phyloP scores from a whole-genome alignment of 192 early-diverging fungal genomes.

The Gamsiella multidivaricata region DNA sequence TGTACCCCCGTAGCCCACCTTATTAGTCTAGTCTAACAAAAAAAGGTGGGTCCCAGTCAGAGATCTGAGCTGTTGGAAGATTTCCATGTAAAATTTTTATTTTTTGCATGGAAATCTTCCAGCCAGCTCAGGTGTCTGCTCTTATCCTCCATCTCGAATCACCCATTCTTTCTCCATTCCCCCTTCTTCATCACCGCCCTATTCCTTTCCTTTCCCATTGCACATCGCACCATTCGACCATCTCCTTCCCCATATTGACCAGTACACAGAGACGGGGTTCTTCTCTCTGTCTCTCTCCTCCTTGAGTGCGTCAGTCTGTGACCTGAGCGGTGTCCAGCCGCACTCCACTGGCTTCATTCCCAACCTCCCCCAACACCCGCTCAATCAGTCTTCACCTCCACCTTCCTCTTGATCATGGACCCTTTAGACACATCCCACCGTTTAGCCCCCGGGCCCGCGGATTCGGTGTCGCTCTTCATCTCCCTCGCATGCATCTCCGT shows the following conservation, averaged over 20 bases:
- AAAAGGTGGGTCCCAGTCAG: too few species aligned
- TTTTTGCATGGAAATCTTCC: too few species aligned
- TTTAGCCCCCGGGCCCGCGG: background rate
- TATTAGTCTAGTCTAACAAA: too few species aligned
- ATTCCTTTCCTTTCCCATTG: background rate
- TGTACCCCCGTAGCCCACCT: too few species aligned
- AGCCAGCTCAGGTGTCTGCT: too few species aligned
- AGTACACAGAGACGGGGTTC: background rate
- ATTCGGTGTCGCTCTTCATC: slow-evolving; percentile 48
- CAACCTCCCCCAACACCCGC: background rate
- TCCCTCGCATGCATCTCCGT: slow-evolving; percentile 57
- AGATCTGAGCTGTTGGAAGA: too few species aligned
- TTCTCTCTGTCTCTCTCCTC: background rate
- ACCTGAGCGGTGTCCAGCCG: slow-evolving; percentile 5
- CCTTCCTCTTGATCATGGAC: background rate
- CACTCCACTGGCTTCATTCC: too few species aligned
- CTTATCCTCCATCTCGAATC: too few species aligned
- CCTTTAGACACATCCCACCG: background rate
- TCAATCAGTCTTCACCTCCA: background rate
- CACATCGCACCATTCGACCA: too few species aligned
- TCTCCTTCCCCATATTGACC: background rate
- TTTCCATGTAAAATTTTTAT: too few species aligned
- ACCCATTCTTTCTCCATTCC: too few species aligned
- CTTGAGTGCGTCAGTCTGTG: background rate
- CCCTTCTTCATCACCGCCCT: too few species aligned